These are phyloP conservation scores for Escallonia rubra DNA, from an alignment of 129 eudicot genomes.

Conservation along the genomic window DNA sequence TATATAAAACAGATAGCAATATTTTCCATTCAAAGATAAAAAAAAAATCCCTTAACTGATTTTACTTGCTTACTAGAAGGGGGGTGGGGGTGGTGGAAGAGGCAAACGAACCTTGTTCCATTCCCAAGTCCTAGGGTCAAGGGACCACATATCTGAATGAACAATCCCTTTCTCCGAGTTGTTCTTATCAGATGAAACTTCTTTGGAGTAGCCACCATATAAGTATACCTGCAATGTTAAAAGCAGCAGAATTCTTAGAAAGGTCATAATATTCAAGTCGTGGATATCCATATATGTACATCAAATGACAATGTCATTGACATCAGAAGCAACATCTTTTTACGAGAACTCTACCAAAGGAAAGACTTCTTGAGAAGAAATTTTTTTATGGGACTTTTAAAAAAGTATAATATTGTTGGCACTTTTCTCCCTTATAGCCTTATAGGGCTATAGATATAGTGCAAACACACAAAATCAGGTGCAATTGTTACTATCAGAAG, in stretches of 20 bases:
- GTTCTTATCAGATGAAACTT: conserved; percentile 75
- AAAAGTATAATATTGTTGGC: too few species aligned
- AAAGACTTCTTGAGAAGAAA: too few species aligned
- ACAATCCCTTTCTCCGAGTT: conserved; percentile 88
- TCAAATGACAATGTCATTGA: background rate
- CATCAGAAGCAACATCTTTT: background rate
- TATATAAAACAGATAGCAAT: background rate
- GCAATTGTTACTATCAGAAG: too few species aligned
- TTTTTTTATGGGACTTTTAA: too few species aligned
- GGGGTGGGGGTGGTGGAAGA: background rate
- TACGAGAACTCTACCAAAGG: background rate
- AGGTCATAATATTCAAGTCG: background rate
- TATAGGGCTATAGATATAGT: too few species aligned
- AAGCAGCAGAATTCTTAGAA: background rate
- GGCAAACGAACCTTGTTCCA: conserved; percentile 81
- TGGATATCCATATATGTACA: background rate
- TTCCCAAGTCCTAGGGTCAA: conserved; percentile 97
- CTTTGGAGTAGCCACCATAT: conserved; percentile 94
- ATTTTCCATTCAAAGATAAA: background rate
- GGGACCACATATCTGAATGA: conserved; percentile 95
- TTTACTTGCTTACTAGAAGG: background rate
- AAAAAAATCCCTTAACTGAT: background rate
- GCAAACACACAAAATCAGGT: too few species aligned
- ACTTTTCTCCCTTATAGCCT: too few species aligned
- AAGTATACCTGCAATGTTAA: conserved; percentile 59